These are phyloP conservation scores for Tetrapisispora phaffii DNA, from an alignment of 805 yeast species.

Conservation along the genomic window DNA sequence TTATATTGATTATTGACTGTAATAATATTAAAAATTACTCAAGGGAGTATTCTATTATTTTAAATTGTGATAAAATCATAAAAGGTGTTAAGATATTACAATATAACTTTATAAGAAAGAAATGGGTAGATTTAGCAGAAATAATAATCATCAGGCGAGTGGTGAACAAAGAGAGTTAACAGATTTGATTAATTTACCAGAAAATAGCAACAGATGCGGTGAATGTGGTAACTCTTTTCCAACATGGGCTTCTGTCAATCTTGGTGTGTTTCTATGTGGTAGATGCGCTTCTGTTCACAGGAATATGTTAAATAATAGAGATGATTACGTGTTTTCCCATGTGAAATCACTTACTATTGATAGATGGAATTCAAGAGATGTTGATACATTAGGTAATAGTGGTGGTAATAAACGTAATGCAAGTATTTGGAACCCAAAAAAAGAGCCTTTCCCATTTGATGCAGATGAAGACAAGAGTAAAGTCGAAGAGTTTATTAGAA, in stretches of 20 bases:
- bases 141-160: conserved; percentile 1
- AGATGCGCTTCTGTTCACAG: conserved; percentile 76
- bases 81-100: neutral
- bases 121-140: conserved; percentile 3
- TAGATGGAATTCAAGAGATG: conserved; percentile 50
- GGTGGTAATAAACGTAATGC: conserved; percentile 57
- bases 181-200: conserved; percentile 47
- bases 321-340: conserved; percentile 39
- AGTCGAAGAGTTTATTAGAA: conserved; percentile 50
- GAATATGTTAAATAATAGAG: conserved; percentile 40
- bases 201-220: conserved; percentile 63
- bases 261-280: conserved; percentile 74
- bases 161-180: conserved; percentile 34
- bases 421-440: conserved; percentile 57
- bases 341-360: conserved; percentile 71
- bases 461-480: conserved; percentile 54
- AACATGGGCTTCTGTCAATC: conserved; percentile 30
- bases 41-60: too few relatives aligned
- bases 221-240: conserved; percentile 67
- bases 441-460: conserved; percentile 62
- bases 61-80: neutral
- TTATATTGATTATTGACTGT: too few relatives aligned
- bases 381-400: conserved; percentile 33
- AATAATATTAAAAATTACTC: too few relatives aligned
- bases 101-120: neutral